Evolutionary conservation across 192 early-diverging fungal species (phyloP).

Genomic region (Rhizoclosmatium sp.): DNA sequence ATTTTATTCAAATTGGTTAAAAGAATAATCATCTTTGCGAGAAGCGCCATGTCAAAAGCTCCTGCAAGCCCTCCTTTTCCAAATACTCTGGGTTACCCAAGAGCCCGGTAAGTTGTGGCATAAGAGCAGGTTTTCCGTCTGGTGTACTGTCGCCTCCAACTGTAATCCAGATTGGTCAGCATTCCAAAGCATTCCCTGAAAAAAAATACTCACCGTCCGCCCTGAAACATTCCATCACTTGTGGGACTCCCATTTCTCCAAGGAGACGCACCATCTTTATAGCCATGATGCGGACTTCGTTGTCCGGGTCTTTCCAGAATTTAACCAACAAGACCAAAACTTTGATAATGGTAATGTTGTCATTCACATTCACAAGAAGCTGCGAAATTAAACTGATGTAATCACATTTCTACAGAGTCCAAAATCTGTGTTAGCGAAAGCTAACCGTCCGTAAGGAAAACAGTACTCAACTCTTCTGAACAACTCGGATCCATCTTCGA

Average conservation of each 20-base stretch:
- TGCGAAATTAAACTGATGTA: conserved; percentile 53
- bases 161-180: not conserved
- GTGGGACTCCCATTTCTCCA: conserved; percentile 55
- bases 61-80: conserved; percentile 61
- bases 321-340: conserved; percentile 51
- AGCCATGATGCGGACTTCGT: conserved; percentile 55
- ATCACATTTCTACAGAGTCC: conserved; percentile 57
- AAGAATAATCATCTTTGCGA: conserved; percentile 1
- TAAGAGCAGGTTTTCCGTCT: conserved; percentile 44
- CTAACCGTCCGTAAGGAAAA: not conserved
- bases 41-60: conserved; percentile 63
- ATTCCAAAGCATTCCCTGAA: not conserved
- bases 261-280: conserved; percentile 63
- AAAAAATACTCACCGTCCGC: conserved; percentile 27
- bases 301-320: conserved; percentile 62
- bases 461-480: conserved; percentile 47
- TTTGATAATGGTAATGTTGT: conserved; percentile 33
- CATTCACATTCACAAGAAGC: conserved; percentile 41
- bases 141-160: conserved; percentile 2
- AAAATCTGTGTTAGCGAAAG: no score
- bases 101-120: conserved; percentile 57
- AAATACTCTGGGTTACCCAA: conserved; percentile 58
- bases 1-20: no score
- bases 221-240: conserved; percentile 56
- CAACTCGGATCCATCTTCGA: conserved; percentile 38